Evolutionary conservation across 495 filamentous ascomycete species (phyloP).

Genomic region (Lasiosphaeria miniovina): DNA sequence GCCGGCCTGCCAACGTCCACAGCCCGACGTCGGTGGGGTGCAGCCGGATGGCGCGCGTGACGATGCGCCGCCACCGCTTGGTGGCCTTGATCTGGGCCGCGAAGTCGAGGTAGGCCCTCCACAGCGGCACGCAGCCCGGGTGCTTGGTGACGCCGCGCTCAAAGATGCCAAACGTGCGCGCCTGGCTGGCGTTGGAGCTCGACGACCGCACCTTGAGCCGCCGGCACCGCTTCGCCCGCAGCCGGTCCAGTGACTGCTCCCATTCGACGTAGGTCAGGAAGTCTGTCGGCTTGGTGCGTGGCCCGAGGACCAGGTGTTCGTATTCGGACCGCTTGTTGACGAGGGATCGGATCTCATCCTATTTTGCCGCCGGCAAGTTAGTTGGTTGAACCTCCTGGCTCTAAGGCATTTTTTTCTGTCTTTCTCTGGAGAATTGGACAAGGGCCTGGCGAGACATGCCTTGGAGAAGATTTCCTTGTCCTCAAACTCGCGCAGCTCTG

Average conservation of each 20-base stretch:
- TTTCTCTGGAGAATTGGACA: neutral
- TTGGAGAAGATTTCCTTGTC: slow-evolving; percentile 83
- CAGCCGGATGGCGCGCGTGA: slow-evolving; percentile 74
- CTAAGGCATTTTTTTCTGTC: neutral
- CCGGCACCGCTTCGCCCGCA: slow-evolving; percentile 77
- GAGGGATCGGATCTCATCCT: slow-evolving; percentile 86
- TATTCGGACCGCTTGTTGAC: slow-evolving; percentile 87
- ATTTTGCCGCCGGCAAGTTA: neutral
- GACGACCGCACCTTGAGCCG: slow-evolving; percentile 69
- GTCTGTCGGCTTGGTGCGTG: slow-evolving; percentile 69
- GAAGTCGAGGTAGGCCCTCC: slow-evolving; percentile 89
- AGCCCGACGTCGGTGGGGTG: slow-evolving; percentile 80
- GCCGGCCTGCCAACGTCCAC: slow-evolving; percentile 82
- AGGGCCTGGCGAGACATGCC: slow-evolving; percentile 39
- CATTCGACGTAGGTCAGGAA: slow-evolving; percentile 85
- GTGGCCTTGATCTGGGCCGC: slow-evolving; percentile 69
- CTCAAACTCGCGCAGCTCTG: slow-evolving; percentile 85
- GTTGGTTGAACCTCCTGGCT: neutral
- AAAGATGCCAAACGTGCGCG: slow-evolving; percentile 81
- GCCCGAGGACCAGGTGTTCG: slow-evolving; percentile 83
- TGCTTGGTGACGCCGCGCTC: slow-evolving; percentile 86
- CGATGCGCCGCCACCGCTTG: slow-evolving; percentile 73
- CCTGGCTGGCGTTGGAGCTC: slow-evolving; percentile 62
- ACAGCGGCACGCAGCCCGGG: slow-evolving; percentile 76
- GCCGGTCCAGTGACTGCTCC: slow-evolving; percentile 82